These are phyloP conservation scores for Xylaria sp. DNA, from an alignment of 2,329 filamentous ascomycete genomes.

Conservation along the genomic window DNA sequence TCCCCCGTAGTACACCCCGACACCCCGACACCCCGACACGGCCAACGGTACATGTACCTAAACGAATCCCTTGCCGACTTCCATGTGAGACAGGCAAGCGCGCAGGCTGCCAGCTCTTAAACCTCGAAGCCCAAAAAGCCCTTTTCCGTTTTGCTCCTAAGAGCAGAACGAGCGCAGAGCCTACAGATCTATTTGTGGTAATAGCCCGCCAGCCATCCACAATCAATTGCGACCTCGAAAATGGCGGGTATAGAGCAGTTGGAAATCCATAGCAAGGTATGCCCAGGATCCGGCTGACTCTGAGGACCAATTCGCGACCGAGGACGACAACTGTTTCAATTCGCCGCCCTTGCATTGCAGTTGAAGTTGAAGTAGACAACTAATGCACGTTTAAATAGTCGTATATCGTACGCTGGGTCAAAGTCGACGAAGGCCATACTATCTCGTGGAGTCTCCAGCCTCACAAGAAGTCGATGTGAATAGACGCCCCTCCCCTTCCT, in stretches of 20 bases:
- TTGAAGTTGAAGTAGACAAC: conserved; percentile 1
- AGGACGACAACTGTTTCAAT: not conserved
- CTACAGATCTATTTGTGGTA: not conserved
- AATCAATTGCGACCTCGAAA: conserved; percentile 23
- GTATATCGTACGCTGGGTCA: conserved; percentile 97
- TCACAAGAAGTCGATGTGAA: conserved; percentile 92
- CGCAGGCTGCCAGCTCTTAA: too few relatives aligned
- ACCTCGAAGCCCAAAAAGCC: too few relatives aligned
- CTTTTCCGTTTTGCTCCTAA: not conserved
- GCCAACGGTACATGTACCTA: too few relatives aligned
- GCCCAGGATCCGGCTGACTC: conserved; percentile 23
- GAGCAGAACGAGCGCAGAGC: not conserved
- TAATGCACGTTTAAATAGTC: conserved; percentile 60
- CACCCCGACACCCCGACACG: not conserved
- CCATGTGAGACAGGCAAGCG: not conserved
- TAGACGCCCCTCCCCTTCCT: conserved; percentile 7
- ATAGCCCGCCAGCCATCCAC: too few relatives aligned
- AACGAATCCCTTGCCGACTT: not conserved
- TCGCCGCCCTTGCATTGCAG: not conserved
- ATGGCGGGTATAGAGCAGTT: conserved; percentile 98
- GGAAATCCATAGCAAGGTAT: conserved; percentile 95
- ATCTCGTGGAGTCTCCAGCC: conserved; percentile 98
- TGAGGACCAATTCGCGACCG: not conserved
- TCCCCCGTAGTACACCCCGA: not conserved
- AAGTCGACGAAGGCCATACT: conserved; percentile 85